Conservation (phyloP, 148 eudicot species). For the Amaranthus hypochondriacus region DNA sequence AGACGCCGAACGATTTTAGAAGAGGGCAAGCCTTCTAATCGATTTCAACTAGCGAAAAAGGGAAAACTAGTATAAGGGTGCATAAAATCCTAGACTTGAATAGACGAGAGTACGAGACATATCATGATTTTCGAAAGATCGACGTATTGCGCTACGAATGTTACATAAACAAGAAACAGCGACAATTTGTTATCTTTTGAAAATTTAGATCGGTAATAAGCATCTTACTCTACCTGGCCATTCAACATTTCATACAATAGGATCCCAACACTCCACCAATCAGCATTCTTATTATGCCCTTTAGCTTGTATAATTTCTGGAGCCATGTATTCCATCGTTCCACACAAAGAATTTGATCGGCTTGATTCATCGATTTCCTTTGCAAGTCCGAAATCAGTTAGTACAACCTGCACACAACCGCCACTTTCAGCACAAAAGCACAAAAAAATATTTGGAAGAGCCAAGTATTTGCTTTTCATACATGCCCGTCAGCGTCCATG, state of each 20-base stretch:
- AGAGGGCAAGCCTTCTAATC: too few species aligned
- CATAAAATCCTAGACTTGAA: background rate
- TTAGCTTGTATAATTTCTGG: conserved; percentile 77
- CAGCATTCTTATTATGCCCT: conserved; percentile 90
- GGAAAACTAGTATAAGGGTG: too few species aligned
- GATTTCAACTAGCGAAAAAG: too few species aligned
- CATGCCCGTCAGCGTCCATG: conserved; percentile 86
- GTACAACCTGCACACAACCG: conserved; percentile 48
- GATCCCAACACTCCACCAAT: conserved; percentile 95
- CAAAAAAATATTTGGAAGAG: background rate
- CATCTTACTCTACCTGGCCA: conserved; percentile 50
- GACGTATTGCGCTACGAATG: background rate
- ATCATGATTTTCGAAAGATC: background rate
- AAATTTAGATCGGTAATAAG: background rate
- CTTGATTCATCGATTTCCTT: conserved; percentile 85
- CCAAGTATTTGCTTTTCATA: conserved; percentile 23
- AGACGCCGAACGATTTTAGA: too few species aligned
- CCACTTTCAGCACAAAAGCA: conserved; percentile 6
- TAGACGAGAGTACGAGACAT: background rate
- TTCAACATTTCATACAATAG: conserved; percentile 82
- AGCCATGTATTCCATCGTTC: conserved; percentile 96
- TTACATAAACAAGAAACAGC: background rate
- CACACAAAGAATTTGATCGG: conserved; percentile 86
- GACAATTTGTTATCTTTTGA: background rate
- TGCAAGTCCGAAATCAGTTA: conserved; percentile 93